Evolutionary conservation across 148 eudicot species (phyloP).

Genomic region (Vaccinium macrocarpon): DNA sequence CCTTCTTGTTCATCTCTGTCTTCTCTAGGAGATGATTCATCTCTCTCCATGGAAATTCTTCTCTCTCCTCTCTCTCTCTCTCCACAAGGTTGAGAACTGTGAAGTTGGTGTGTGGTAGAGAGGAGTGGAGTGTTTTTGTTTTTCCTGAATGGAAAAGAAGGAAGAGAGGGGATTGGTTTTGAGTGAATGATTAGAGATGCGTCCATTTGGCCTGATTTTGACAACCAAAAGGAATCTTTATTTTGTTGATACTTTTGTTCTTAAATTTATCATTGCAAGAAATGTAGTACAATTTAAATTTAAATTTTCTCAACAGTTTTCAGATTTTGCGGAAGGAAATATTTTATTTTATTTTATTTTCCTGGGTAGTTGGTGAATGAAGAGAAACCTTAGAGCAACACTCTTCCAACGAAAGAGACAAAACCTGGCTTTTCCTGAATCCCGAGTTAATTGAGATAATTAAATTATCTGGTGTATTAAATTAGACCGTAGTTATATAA

Average conservation of each 20-base stretch:
- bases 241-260: neutral
- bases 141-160: neutral
- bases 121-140: neutral
- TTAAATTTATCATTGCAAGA: neutral
- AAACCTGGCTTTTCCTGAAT: neutral
- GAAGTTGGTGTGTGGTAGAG: conserved; percentile 2
- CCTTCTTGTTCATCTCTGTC: conserved; percentile 8
- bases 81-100: conserved; percentile 1
- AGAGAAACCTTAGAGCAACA: neutral
- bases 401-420: neutral
- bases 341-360: neutral
- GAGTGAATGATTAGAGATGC: conserved; percentile 6
- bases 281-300: neutral
- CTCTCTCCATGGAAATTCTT: conserved; percentile 18
- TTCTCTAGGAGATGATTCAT: neutral
- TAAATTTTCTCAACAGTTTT: neutral
- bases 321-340: neutral
- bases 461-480: too few species aligned
- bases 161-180: conserved; percentile 2
- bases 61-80: too few species aligned
- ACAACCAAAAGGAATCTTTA: conserved; percentile 10
- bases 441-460: too few species aligned
- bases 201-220: conserved; percentile 16
- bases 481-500: too few species aligned
- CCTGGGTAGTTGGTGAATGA: neutral